These are phyloP conservation scores for Yarrowia osloensis DNA, from an alignment of 805 yeast genomes.

Conservation along the genomic window DNA sequence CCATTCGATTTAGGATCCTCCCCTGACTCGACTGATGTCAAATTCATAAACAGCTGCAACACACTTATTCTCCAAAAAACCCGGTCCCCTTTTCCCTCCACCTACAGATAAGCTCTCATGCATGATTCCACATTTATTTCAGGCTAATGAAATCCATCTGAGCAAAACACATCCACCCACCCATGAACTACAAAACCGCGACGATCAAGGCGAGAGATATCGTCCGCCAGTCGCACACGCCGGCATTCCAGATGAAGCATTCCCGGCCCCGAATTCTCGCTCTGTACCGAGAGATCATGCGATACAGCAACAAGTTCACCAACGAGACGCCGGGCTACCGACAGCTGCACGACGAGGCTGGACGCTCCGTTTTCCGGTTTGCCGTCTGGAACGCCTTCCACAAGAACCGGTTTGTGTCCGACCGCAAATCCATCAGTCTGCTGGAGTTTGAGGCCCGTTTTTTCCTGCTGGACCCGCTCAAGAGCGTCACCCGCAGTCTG, in stretches of 20 bases:
- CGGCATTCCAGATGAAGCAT: not conserved
- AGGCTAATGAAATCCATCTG: not conserved
- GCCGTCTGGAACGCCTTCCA: conserved; percentile 26
- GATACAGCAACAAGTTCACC: not conserved
- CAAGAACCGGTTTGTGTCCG: conserved; percentile 2
- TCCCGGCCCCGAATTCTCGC: not conserved
- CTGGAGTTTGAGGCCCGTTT: conserved; percentile 2
- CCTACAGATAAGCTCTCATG: not conserved
- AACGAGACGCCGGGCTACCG: not conserved
- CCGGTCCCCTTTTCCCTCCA: too few relatives aligned
- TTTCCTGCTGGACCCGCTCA: not conserved
- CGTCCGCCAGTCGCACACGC: conserved; percentile 16
- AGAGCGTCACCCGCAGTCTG: not conserved
- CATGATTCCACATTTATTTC: not conserved
- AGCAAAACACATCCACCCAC: not conserved
- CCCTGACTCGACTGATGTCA: too few relatives aligned
- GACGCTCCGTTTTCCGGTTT: not conserved
- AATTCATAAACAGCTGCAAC: too few relatives aligned
- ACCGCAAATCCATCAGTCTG: not conserved
- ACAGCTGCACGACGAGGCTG: not conserved
- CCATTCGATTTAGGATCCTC: too few relatives aligned
- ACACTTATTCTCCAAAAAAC: too few relatives aligned
- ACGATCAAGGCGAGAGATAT: conserved; percentile 1
- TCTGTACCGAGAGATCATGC: conserved; percentile 4
- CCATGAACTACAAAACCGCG: conserved; percentile 24